Evolutionary conservation across 2,329 filamentous ascomycete genomes (phyloP), one percentile per base, ranked within the genome.

Genomic region (Pyrenochaeta sp.): DNA sequence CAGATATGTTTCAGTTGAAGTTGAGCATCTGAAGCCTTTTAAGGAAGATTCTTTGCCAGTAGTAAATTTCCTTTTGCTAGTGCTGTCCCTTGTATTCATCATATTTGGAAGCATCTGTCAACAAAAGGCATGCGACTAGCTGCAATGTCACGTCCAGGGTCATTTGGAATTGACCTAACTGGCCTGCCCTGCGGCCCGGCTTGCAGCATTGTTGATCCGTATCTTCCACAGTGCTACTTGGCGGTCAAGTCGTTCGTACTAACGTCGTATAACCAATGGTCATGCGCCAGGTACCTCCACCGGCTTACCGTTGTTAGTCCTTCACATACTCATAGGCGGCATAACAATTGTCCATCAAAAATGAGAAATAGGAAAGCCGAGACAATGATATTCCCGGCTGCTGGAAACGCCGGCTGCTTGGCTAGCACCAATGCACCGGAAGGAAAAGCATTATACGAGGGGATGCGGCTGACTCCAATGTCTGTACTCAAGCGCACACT

Each of bases 211-310:
- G 17, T 29, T 29, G 39, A 49, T 29, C 21, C 9, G 36, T 31
- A 43, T 20, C 7, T 37, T 41, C 17, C 33, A 43, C 49, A 48
- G 47, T 46, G 42, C 11, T 54, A 30, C 39, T 37, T 14, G 42
- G 43, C 44, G 14, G 42, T 47, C 29, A 45, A 21, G 33, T 37
- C 44, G 30, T 51, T 43, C 31, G 37, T 31, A 29, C 29, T 45
- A 23, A 54, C 27, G 45, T 52, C 40, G 51, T 60, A 49, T 31
- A 35, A 52, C 61, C 44, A 47, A 54, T 49, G 23, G 27, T 33
- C 37, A 32, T 12, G n/a, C 27, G 12, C 32, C 14, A 37, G 44
- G 33, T 10, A 2, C 40, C 15, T 44, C 35, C 23, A 36, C 20
- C 12, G 46, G 32, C n/a, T 36, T 39, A 12, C 43, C 29, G 14